Evolutionary conservation across 257 asterid species (phyloP).

Genomic region (Lycium ferocissimum): DNA sequence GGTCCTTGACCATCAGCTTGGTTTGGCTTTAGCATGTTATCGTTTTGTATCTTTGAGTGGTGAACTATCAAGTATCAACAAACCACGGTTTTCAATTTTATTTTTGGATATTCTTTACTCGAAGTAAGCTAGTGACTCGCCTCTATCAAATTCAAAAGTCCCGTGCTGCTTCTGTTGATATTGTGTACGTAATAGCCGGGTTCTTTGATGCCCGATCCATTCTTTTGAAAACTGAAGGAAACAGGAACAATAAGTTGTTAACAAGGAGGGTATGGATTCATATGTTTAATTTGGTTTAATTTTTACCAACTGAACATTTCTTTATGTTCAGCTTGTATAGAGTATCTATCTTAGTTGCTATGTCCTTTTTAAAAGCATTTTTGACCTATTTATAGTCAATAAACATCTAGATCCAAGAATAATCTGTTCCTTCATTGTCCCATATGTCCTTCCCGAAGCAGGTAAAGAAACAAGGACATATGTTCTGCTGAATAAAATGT

Average conservation of each 20-base stretch:
- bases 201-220: not conserved
- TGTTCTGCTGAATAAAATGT: not conserved
- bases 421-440: not conserved
- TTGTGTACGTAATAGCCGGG: no score
- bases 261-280: not conserved
- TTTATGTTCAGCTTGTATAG: not conserved
- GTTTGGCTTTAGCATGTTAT: not conserved
- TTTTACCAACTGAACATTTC: conserved; percentile 6
- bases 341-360: not conserved
- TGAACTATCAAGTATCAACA: not conserved
- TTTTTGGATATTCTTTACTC: no score
- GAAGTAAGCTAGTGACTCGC: no score
- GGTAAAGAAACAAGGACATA: not conserved
- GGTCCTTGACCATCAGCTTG: not conserved
- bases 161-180: no score
- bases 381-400: not conserved
- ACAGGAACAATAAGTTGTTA: not conserved
- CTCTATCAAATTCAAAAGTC: no score
- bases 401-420: not conserved
- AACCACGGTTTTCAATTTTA: no score
- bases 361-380: not conserved
- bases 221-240: not conserved
- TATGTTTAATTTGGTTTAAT: not conserved
- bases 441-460: not conserved
- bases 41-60: not conserved